phyloP scores from a whole-genome alignment of 768 basidiomycete species.

The Galerina sulciceps region DNA sequence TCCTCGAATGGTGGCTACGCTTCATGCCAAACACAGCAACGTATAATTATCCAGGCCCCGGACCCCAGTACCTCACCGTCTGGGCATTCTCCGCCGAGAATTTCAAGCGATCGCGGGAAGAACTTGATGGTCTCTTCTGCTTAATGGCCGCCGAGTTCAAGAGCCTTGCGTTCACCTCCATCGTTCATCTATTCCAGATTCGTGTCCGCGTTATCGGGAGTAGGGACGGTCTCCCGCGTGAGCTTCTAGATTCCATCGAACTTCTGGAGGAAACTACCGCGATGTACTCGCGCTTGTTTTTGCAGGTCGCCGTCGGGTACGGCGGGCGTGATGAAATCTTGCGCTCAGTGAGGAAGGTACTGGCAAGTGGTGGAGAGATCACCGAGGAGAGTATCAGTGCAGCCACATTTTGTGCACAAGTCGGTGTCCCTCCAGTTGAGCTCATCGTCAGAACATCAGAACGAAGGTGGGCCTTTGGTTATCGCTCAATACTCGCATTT shows the following conservation, averaged over 20 bases:
- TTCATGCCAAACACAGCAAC: background rate
- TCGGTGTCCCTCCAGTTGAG: background rate
- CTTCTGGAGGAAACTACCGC: background rate
- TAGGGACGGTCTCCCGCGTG: background rate
- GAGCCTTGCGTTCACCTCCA: background rate
- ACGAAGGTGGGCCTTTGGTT: background rate
- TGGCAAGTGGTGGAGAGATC: background rate
- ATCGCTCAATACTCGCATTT: too few relatives aligned
- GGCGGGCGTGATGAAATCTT: conserved; percentile 1
- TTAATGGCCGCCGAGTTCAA: conserved; percentile 1
- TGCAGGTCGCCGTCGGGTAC: conserved; percentile 3
- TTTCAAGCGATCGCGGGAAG: background rate
- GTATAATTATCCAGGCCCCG: background rate
- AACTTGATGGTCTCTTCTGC: background rate
- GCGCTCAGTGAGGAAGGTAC: background rate
- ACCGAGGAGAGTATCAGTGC: background rate
- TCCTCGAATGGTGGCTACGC: conserved; percentile 2
- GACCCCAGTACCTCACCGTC: background rate
- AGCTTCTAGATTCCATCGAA: background rate
- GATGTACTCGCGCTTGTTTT: background rate
- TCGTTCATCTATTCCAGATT: conserved; percentile 2
- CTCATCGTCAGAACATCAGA: background rate
- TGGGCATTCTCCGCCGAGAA: conserved; percentile 6
- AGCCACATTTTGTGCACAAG: background rate
- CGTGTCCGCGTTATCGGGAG: conserved; percentile 1